A percentile compares a stretch with the other conserved stretches of the same genome.
These are phyloP conservation scores for Aspergillus sclerotioniger DNA, from an alignment of 495 filamentous ascomycete species.

Conservation along the genomic window DNA sequence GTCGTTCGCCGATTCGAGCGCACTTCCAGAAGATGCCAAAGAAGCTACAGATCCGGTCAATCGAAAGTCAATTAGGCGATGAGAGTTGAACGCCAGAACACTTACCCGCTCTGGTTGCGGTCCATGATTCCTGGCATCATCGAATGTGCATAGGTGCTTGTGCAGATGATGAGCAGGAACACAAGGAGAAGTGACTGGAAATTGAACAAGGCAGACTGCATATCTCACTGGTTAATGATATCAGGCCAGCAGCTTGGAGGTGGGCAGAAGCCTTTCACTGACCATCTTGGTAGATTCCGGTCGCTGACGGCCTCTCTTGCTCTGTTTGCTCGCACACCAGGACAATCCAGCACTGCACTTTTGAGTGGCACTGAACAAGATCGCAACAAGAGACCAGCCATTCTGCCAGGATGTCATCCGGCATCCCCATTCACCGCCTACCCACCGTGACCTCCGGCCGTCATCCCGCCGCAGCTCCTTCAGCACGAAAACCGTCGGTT, in stretches of 20 bases:
- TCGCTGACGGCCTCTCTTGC: neutral
- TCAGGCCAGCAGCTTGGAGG: neutral
- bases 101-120: constrained; percentile 84
- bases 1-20: constrained; percentile 85
- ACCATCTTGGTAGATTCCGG: constrained; percentile 22
- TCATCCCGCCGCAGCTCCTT: neutral
- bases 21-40: constrained; percentile 97
- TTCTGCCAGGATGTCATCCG: constrained; percentile 22
- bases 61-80: neutral
- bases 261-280: constrained; percentile 8
- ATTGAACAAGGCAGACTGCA: constrained; percentile 93
- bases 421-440: constrained; percentile 17
- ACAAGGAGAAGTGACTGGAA: constrained; percentile 92
- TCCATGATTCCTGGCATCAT: constrained; percentile 91
- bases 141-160: constrained; percentile 86
- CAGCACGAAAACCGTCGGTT: neutral
- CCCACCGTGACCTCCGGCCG: neutral
- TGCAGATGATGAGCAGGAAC: constrained; percentile 93
- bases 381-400: neutral
- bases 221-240: neutral
- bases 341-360: too few relatives aligned
- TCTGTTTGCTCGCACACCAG: neutral
- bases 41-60: constrained; percentile 49
- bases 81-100: constrained; percentile 7
- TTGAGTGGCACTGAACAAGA: neutral